These are phyloP conservation scores for Cystobasidium pallidum DNA, from an alignment of 1,284 basidiomycete species.

Conservation along the genomic window DNA sequence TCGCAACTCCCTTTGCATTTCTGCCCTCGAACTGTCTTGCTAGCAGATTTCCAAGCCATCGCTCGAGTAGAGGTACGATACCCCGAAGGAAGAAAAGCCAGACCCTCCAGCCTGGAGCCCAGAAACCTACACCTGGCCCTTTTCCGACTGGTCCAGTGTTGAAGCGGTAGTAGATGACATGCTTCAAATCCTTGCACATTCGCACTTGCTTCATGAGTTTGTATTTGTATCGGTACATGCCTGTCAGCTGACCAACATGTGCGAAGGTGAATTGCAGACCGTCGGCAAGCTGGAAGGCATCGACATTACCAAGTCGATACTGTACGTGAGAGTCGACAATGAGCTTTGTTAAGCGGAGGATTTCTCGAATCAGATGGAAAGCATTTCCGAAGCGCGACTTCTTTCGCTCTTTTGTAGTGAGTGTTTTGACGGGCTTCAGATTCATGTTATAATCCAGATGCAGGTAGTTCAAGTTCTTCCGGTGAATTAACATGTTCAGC, in stretches of 20 bases:
- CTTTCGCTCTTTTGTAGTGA: slow-evolving; percentile 99
- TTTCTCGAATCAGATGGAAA: slow-evolving; percentile 95
- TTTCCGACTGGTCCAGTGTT: slow-evolving; percentile 99
- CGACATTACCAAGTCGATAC: slow-evolving; percentile 96
- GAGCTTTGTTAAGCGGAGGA: slow-evolving; percentile 93
- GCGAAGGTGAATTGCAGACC: slow-evolving; percentile 97
- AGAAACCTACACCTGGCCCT: slow-evolving; percentile 98
- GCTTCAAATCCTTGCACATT: slow-evolving; percentile 99
- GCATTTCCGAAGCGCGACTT: slow-evolving; percentile 99
- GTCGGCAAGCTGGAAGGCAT: slow-evolving; percentile 98
- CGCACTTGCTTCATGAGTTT: slow-evolving; percentile 97
- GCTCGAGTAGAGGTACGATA: slow-evolving; percentile 93
- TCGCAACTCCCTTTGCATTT: slow-evolving; percentile 74
- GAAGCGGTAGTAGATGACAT: slow-evolving; percentile 90
- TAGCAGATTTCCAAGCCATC: slow-evolving; percentile 96
- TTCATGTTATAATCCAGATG: slow-evolving; percentile 62
- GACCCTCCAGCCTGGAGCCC: slow-evolving; percentile 99
- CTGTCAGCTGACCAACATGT: slow-evolving; percentile 95
- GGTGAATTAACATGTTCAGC: slow-evolving; percentile 97
- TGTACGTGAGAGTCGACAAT: slow-evolving; percentile 99
- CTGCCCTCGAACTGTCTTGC: slow-evolving; percentile 96
- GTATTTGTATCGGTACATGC: slow-evolving; percentile 99
- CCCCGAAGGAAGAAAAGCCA: slow-evolving; percentile 99
- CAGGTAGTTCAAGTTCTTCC: slow-evolving; percentile 88
- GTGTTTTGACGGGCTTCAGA: slow-evolving; percentile 83